These are phyloP conservation scores for Cryptosporidium meleagridis DNA, from an alignment of 169 alveolate species.

Conservation along the genomic window DNA sequence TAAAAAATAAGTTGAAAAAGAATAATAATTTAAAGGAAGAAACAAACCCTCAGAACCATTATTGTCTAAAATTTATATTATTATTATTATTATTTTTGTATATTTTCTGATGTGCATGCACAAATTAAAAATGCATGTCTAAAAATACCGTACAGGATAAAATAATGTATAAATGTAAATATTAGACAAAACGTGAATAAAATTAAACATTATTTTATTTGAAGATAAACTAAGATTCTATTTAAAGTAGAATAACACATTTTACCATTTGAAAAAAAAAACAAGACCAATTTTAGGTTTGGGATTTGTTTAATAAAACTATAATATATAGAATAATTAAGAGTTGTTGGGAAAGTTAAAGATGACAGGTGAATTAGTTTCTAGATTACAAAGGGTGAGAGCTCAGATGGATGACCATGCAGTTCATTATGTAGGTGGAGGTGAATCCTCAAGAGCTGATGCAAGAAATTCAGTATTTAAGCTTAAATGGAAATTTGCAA, in stretches of 20 bases:
- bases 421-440: conserved; percentile 80
- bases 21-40: background rate
- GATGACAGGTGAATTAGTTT: conserved; percentile 75
- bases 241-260: background rate
- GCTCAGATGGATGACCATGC: conserved; percentile 79
- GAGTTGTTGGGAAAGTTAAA: background rate
- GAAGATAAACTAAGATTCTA: background rate
- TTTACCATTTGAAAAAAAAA: background rate
- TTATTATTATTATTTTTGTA: background rate
- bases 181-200: conserved; percentile 11
- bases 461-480: conserved; percentile 81
- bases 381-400: conserved; percentile 75
- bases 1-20: background rate
- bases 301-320: background rate
- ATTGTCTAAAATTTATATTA: background rate
- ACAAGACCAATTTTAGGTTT: background rate
- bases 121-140: background rate
- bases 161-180: background rate
- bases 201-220: background rate
- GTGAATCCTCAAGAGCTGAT: conserved; percentile 78
- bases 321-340: background rate
- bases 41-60: too few relatives aligned
- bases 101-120: background rate
- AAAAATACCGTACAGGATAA: background rate
- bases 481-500: conserved; percentile 76